phyloP scores from a whole-genome alignment of 306 rosid species.

The Alnus glutinosa region DNA sequence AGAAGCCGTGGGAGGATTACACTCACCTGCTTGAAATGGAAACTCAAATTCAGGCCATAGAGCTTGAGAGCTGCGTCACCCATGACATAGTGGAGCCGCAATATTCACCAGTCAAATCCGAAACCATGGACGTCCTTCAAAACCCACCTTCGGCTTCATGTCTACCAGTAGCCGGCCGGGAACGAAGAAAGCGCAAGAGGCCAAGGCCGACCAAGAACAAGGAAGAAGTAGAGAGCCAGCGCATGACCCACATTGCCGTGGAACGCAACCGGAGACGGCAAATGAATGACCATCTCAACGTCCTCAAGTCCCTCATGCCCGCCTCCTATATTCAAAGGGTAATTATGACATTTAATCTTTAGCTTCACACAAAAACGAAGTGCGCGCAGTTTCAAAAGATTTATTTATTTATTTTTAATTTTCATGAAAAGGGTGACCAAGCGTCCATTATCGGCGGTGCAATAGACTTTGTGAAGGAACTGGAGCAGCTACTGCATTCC shows the following conservation, averaged over 20 bases:
- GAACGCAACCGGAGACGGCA: conserved; percentile 91
- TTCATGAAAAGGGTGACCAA: conserved; percentile 75
- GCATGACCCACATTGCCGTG: conserved; percentile 96
- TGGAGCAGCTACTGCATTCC: conserved; percentile 77
- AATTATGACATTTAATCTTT: conserved; percentile 8
- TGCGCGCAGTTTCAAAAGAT: not conserved
- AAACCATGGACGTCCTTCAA: conserved; percentile 42
- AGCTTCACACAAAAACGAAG: not conserved
- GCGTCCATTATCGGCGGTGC: conserved; percentile 97
- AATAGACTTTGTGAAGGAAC: conserved; percentile 91
- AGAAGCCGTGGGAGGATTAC: conserved; percentile 52
- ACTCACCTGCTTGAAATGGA: conserved; percentile 38
- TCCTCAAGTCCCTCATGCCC: conserved; percentile 89
- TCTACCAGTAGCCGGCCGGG: conserved; percentile 30
- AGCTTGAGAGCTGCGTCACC: conserved; percentile 70
- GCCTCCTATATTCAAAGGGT: conserved; percentile 80
- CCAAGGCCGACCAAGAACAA: conserved; percentile 69
- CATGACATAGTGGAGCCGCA: conserved; percentile 53
- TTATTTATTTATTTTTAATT: not conserved
- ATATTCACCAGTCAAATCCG: conserved; percentile 64
- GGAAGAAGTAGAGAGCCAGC: conserved; percentile 90
- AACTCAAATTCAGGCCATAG: conserved; percentile 42
- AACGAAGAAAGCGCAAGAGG: conserved; percentile 81
- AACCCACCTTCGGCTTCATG: conserved; percentile 40
- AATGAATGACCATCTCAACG: conserved; percentile 94